Base-by-base conservation (phyloP, 1,284 basidiomycete genomes). In the Pseudozyma thailandica region DNA sequence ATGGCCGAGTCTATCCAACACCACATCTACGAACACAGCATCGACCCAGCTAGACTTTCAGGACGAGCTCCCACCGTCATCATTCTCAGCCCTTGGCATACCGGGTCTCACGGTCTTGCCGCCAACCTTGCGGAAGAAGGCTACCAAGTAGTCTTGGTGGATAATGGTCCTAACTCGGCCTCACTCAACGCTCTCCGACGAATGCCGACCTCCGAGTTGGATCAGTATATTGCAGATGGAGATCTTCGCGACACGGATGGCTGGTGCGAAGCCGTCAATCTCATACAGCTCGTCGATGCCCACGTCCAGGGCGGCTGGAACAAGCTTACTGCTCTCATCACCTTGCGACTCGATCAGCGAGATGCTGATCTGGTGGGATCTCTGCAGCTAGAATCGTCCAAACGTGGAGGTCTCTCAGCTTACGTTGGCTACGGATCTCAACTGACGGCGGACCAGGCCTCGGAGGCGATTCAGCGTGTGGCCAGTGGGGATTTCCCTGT, bases 61-160 rank as follows among this genome's bases (percentile, higher is more conserved):
- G 63, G 58, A 0, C 27, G 65, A n/a, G 50, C 54, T 18, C 65
- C 65, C 0, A 61, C 50, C 7, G 54, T 62, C 1, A 16, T 69
- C 16, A 13, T 62, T 0, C 54, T 61, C 23, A 45, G 33, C 4
- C 54, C 58, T 2, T 39, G 20, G 30, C 58, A 69, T 21, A 30
- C 52, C 6, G 65, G 56, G 3, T 54, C 65, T 18, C 46, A 61
- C 6, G 58, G 54, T 16, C 21, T 69, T 2, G 65, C 65, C 0
- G 10, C 16, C 37, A 69, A 69, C 41, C 57, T 69, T 2, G 45
- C 58, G 20, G 65, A 69, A 54, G 65, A 69, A 35, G 65, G 65
- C 8, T 69, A 69, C 28, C 53, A 69, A 30, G 65, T 62, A 3
- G 30, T 69, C 1, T 23, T 69, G 25, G 37, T 62, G 12, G 58